These are phyloP conservation scores for Kluyveromyces nonfermentans DNA, from an alignment of 805 yeast species.

Conservation along the genomic window DNA sequence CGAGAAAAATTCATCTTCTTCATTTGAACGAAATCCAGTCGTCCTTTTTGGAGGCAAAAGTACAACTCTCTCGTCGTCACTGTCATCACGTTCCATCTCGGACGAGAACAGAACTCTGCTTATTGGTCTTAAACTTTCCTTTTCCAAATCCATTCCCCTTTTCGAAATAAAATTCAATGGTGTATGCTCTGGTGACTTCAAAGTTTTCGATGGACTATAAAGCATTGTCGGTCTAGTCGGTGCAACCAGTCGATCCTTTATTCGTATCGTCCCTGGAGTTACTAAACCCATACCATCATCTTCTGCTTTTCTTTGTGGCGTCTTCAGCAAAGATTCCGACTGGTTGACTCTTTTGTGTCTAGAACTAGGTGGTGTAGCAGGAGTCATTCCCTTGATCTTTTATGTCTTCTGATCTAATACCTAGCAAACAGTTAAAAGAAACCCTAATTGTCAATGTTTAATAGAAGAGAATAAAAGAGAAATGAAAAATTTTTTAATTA, in stretches of 20 bases:
- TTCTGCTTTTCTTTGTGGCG: slow-evolving; percentile 1
- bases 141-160: slow-evolving; percentile 9
- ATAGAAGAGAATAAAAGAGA: too few relatives aligned
- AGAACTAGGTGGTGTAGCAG: slow-evolving; percentile 28
- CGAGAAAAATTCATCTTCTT: slow-evolving; percentile 11
- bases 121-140: slow-evolving; percentile 10
- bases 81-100: neutral
- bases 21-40: slow-evolving; percentile 9
- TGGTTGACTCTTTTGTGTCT: slow-evolving; percentile 7
- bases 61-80: slow-evolving; percentile 6
- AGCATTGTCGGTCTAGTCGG: slow-evolving; percentile 4
- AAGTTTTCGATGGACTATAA: slow-evolving; percentile 15
- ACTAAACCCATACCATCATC: slow-evolving; percentile 2
- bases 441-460: neutral
- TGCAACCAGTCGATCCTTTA: slow-evolving; percentile 4
- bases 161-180: slow-evolving; percentile 16
- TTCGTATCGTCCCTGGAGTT: slow-evolving; percentile 8
- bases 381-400: slow-evolving; percentile 13
- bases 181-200: slow-evolving; percentile 27
- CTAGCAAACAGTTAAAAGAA: neutral
- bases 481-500: too few relatives aligned
- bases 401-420: neutral
- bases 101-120: slow-evolving; percentile 18
- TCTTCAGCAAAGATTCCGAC: neutral
- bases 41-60: slow-evolving; percentile 16